Evolutionary conservation across 441 rosid genomes (phyloP).

Genomic region (Gossypium schwendimanii): DNA sequence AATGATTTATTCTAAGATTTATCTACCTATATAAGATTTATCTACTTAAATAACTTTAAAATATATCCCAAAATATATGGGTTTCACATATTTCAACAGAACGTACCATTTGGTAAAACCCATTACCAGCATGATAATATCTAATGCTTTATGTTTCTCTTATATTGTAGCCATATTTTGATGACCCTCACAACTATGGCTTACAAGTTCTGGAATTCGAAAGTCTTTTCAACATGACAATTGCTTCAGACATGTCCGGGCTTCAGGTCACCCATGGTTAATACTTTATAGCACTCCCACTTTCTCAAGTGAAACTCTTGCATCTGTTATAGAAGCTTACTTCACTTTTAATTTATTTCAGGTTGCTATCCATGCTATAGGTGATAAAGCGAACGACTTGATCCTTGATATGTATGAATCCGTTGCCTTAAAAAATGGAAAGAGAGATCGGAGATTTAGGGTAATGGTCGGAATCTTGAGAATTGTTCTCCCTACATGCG

Average conservation of each 20-base stretch:
- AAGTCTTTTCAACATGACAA: constrained; percentile 57
- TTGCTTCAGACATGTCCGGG: constrained; percentile 61
- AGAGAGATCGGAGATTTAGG: constrained; percentile 72
- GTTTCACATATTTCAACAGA: no score
- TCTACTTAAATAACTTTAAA: no score
- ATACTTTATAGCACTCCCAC: neutral
- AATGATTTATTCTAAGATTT: no score
- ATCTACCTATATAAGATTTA: no score
- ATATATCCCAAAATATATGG: no score
- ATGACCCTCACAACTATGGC: constrained; percentile 65
- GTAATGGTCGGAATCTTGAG: constrained; percentile 32
- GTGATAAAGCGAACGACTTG: constrained; percentile 82
- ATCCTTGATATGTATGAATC: constrained; percentile 59
- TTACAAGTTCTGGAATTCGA: constrained; percentile 51
- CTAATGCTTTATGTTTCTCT: neutral
- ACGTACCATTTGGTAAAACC: neutral
- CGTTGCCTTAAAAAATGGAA: constrained; percentile 54
- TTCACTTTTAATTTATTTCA: constrained; percentile 25
- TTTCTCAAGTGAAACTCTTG: neutral
- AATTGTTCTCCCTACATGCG: neutral
- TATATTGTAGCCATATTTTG: constrained; percentile 51
- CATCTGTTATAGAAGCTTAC: neutral
- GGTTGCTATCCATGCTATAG: constrained; percentile 93
- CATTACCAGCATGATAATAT: neutral
- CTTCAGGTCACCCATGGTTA: constrained; percentile 50